Percentiles rank a stretch among this genome's conserved stretches.
Conservation (phyloP, 1,284 basidiomycete species). For the Flammula alnicola region DNA sequence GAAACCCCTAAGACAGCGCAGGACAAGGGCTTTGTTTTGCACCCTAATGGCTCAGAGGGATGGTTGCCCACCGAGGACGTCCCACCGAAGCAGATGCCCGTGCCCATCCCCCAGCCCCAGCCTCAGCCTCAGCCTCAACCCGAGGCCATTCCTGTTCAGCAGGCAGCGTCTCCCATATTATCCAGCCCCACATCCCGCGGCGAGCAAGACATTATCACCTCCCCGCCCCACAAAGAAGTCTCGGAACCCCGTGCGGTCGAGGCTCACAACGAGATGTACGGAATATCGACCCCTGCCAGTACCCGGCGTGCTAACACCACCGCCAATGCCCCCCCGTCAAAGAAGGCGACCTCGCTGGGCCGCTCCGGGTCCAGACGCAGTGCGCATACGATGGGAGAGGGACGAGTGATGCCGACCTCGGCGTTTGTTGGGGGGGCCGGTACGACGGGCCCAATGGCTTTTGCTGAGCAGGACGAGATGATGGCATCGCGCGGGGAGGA, state of each 20-base stretch:
- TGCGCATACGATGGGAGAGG: conserved; percentile 38
- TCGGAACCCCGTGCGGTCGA: no score
- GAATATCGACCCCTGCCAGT: background rate
- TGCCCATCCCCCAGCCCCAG: background rate
- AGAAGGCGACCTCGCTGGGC: conserved; percentile 7
- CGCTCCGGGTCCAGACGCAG: conserved; percentile 30
- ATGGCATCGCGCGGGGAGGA: conserved; percentile 46
- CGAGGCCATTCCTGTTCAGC: background rate
- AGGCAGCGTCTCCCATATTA: no score
- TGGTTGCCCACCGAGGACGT: conserved; percentile 37
- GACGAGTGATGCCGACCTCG: conserved; percentile 40
- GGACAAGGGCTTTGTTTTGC: no score
- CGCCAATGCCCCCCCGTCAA: background rate
- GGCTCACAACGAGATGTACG: no score
- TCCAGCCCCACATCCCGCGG: no score
- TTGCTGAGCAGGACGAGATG: conserved; percentile 38
- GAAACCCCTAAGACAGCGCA: no score
- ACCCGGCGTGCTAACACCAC: background rate
- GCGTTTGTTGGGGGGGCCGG: conserved; percentile 56
- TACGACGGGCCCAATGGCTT: conserved; percentile 44
- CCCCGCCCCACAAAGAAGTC: no score
- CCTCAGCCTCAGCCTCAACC: conserved; percentile 1
- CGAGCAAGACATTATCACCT: no score
- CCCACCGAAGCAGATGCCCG: background rate
- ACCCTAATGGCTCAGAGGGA: conserved; percentile 38